Conservation (phyloP, 1,284 basidiomycete genomes). For the Apiotrichum mycotoxinovorans region DNA sequence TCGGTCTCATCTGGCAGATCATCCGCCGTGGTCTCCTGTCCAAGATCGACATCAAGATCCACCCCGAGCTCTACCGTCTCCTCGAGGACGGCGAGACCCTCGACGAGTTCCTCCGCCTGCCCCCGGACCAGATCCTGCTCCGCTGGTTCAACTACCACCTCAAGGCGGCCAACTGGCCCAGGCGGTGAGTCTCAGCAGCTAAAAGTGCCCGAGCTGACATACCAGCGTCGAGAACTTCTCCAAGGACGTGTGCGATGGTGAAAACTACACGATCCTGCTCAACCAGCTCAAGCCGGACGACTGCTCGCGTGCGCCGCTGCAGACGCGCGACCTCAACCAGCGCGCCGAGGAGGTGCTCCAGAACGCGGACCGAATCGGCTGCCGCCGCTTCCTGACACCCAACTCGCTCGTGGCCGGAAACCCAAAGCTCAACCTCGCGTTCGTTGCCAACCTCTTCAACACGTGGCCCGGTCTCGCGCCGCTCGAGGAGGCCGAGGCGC, state of each 20-base stretch:
- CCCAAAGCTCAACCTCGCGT: conserved; percentile 96
- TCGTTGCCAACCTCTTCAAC: conserved; percentile 98
- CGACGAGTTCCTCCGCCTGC: conserved; percentile 87
- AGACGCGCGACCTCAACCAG: conserved; percentile 73
- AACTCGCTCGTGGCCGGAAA: conserved; percentile 90
- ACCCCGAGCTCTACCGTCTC: conserved; percentile 92
- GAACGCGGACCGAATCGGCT: conserved; percentile 89
- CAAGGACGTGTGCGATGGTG: conserved; percentile 88
- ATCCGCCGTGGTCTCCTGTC: conserved; percentile 88
- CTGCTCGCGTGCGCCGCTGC: conserved; percentile 88
- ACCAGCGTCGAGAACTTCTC: conserved; percentile 95
- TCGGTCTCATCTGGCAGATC: conserved; percentile 99
- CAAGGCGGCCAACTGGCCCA: conserved; percentile 87
- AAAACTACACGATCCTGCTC: conserved; percentile 94
- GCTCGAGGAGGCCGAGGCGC: conserved; percentile 77
- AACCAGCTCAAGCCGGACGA: conserved; percentile 91
- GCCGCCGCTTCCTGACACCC: conserved; percentile 91
- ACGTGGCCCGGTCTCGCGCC: conserved; percentile 90
- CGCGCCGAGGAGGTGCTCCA: conserved; percentile 89
- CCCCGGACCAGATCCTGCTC: conserved; percentile 93
- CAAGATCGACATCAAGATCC: conserved; percentile 96
- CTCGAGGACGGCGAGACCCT: conserved; percentile 96
- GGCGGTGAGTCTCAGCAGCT: conserved; percentile 57
- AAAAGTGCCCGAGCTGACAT: conserved; percentile 2
- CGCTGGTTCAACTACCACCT: conserved; percentile 99